Percentiles rank a stretch among this genome's conserved stretches.
These are phyloP conservation scores for Triglochin maritima DNA, from an alignment of 106 monocot species.

Conservation along the genomic window DNA sequence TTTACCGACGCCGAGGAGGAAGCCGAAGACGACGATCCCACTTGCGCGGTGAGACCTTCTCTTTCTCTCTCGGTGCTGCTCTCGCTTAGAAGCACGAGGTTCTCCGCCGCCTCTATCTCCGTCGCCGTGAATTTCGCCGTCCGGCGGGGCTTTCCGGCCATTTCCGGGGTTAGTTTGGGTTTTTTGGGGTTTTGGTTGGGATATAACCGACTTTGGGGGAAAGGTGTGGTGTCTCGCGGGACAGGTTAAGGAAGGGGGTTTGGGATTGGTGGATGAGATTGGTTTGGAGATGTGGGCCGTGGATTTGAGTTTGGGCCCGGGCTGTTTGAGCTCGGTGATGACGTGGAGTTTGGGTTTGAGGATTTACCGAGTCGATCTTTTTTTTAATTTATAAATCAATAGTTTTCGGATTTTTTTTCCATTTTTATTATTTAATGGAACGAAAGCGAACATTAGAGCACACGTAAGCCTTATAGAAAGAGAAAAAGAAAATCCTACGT, in stretches of 20 bases:
- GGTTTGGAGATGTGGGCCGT: background rate
- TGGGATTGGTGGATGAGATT: background rate
- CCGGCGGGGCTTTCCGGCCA: background rate
- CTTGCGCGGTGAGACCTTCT: background rate
- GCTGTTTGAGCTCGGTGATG: no score
- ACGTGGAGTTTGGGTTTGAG: no score
- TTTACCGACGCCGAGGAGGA: background rate
- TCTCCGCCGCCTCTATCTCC: conserved; percentile 3
- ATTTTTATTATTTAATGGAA: no score
- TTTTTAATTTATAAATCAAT: no score
- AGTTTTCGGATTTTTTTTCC: no score
- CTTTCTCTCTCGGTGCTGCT: background rate
- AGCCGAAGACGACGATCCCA: background rate
- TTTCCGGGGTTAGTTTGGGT: no score
- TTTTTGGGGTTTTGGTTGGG: background rate
- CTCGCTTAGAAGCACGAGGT: conserved; percentile 10
- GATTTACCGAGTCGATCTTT: no score
- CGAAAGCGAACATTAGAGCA: no score
- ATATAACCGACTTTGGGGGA: background rate
- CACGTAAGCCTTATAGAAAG: no score
- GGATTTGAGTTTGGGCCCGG: background rate
- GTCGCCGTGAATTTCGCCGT: background rate
- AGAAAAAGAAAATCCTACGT: no score
- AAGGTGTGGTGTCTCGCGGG: conserved; percentile 1
- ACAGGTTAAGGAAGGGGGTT: background rate